Evolutionary conservation across 2,329 filamentous ascomycete species (phyloP).

Genomic region (Monosporascus sp.): DNA sequence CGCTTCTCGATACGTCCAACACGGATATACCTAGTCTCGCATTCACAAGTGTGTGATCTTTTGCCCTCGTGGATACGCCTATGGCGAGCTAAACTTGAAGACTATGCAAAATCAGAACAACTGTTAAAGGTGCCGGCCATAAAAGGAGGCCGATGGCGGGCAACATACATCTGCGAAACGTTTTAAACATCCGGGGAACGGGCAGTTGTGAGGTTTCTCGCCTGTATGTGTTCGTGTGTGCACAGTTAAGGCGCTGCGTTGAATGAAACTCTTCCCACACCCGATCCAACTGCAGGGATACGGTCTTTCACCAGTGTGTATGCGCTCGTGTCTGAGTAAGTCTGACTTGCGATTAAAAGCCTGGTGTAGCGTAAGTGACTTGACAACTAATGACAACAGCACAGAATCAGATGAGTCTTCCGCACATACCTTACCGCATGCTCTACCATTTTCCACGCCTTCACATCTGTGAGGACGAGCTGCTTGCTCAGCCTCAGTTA

Average conservation of each 20-base stretch:
- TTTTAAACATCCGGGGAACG: slow-evolving; percentile 61
- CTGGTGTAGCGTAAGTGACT: slow-evolving; percentile 32
- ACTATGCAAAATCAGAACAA: slow-evolving; percentile 39
- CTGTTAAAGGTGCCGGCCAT: not conserved
- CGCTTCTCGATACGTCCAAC: slow-evolving; percentile 2
- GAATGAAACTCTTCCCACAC: slow-evolving; percentile 67
- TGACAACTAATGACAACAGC: not conserved
- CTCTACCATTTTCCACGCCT: too few species aligned
- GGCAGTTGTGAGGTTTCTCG: slow-evolving; percentile 66
- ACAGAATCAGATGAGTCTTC: too few species aligned
- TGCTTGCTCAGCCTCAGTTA: not conserved
- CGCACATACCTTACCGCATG: too few species aligned
- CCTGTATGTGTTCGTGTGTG: slow-evolving; percentile 67
- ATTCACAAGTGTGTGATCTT: slow-evolving; percentile 60
- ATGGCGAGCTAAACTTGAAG: slow-evolving; percentile 60
- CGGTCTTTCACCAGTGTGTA: slow-evolving; percentile 66
- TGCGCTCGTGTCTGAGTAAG: slow-evolving; percentile 63
- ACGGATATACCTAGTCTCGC: slow-evolving; percentile 50
- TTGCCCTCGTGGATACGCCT: slow-evolving; percentile 62
- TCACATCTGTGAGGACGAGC: not conserved
- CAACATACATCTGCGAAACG: slow-evolving; percentile 62
- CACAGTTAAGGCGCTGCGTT: slow-evolving; percentile 64
- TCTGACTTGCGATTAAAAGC: slow-evolving; percentile 71
- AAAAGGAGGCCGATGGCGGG: not conserved
- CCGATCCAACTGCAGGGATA: slow-evolving; percentile 56